These are phyloP conservation scores for Wickerhamomyces sp. DNA, from an alignment of 1,139 yeast species.

Conservation along the genomic window DNA sequence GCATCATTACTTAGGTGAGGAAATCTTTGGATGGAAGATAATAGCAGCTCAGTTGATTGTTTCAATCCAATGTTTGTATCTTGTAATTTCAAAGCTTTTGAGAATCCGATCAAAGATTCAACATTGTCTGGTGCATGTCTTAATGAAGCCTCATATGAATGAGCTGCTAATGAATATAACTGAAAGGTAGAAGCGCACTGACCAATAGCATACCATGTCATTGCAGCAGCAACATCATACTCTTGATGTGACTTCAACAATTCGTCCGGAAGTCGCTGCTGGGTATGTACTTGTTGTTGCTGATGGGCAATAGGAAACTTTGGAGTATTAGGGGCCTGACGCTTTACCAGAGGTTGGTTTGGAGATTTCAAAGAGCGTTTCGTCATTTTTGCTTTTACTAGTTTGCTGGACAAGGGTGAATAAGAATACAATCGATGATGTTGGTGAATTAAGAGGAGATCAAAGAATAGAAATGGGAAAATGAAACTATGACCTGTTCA, in stretches of 20 bases:
- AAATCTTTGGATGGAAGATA: slow-evolving; percentile 35
- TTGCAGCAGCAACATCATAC: slow-evolving; percentile 11
- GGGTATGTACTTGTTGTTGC: neutral
- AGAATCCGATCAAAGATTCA: slow-evolving; percentile 40
- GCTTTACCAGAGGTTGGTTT: slow-evolving; percentile 11
- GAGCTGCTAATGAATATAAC: slow-evolving; percentile 36
- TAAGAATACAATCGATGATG: neutral
- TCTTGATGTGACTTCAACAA: slow-evolving; percentile 4
- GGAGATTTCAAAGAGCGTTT: slow-evolving; percentile 14
- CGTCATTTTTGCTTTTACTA: slow-evolving; percentile 6
- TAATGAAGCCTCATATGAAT: slow-evolving; percentile 43
- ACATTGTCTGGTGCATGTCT: slow-evolving; percentile 38
- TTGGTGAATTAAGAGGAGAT: no score
- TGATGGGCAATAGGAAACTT: neutral
- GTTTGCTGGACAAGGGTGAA: neutral
- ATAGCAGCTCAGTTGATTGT: slow-evolving; percentile 39
- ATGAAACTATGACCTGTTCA: no score
- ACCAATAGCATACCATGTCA: slow-evolving; percentile 49
- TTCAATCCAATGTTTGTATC: slow-evolving; percentile 38
- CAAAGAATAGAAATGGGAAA: no score
- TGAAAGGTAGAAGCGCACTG: slow-evolving; percentile 45
- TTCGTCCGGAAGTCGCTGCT: neutral
- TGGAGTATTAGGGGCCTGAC: slow-evolving; percentile 7
- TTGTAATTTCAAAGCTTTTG: slow-evolving; percentile 34
- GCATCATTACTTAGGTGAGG: slow-evolving; percentile 32